Base-by-base conservation (phyloP, 169 alveolate species). In the Plasmodium falciparum region DNA sequence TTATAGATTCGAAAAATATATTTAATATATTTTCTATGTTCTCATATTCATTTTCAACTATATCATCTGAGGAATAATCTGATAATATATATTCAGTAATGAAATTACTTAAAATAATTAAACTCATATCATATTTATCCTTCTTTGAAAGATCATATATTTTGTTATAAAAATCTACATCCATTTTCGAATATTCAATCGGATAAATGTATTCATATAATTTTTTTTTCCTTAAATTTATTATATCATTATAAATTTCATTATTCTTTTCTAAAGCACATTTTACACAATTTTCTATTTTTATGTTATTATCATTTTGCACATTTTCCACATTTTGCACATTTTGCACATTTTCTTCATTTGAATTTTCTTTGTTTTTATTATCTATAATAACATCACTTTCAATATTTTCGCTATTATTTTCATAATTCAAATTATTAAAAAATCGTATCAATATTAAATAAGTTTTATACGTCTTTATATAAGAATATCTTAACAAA, bases 121-220 rank as follows among this genome's bases (percentile, higher is more conserved):
- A 69, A 45, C 90, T 80, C 43, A 80, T 80, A 11, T 80, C 90
- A 80, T 80, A 69, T 80, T 80, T 69, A 67, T 69, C 90, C 56
- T 80, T 80, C 63, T 80, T 66, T 24, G 90, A 71, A 56, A 80
- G 52, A 3, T 80, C 71, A 63, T 80, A 80, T 29, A 80, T 22
- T 69, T 59, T 54, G 43, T 66, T 52, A 80, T 12, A 80, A 24
- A 80, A 80, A 13, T 80, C 56, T 17, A 67, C 17, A 39, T 80
- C 59, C 26, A 65, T 67, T 67, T 69, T 47, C 49, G 50, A 54
- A 66, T 69, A 59, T 26, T 52, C 54, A 8, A 22, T 22, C 6
- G 67, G 59, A 54, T 12, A 80, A 52, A 80, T 80, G 73, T 80
- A 80, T 67, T 80, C 33, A 45, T 43, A 80, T 49, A 80, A n/a